phyloP scores from a whole-genome alignment of 345 rosid genomes.

The Boechera retrofracta region DNA sequence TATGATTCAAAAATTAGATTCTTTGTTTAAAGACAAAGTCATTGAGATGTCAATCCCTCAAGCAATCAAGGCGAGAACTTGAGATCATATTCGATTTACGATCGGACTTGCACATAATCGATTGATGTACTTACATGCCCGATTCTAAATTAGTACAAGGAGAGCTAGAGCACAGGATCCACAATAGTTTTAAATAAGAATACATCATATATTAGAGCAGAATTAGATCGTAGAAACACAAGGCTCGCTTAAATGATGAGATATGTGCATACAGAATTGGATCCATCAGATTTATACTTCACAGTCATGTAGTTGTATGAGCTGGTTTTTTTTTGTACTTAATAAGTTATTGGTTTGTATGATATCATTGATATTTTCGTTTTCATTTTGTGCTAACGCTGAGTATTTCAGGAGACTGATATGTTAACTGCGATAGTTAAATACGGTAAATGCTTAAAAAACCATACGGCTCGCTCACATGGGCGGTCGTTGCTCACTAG shows the following conservation, averaged over 20 bases:
- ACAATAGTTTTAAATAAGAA: too few species aligned
- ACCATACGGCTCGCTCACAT: neutral
- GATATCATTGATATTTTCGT: neutral
- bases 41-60: neutral
- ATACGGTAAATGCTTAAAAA: neutral
- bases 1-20: neutral
- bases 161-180: too few species aligned
- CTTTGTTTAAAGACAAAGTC: neutral
- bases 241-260: too few species aligned
- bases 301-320: neutral
- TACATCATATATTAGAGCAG: too few species aligned
- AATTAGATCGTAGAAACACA: too few species aligned
- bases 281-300: neutral
- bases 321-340: too few species aligned
- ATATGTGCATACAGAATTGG: too few species aligned
- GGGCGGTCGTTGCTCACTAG: neutral
- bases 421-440: neutral
- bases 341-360: too few species aligned
- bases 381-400: neutral
- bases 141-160: too few species aligned
- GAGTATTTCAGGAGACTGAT: constrained; percentile 6
- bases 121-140: too few species aligned
- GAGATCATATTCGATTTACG: neutral
- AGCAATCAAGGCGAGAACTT: neutral
- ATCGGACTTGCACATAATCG: too few species aligned